Base-by-base conservation (phyloP, 2,329 filamentous ascomycete species). In the Xylaria sp. region DNA sequence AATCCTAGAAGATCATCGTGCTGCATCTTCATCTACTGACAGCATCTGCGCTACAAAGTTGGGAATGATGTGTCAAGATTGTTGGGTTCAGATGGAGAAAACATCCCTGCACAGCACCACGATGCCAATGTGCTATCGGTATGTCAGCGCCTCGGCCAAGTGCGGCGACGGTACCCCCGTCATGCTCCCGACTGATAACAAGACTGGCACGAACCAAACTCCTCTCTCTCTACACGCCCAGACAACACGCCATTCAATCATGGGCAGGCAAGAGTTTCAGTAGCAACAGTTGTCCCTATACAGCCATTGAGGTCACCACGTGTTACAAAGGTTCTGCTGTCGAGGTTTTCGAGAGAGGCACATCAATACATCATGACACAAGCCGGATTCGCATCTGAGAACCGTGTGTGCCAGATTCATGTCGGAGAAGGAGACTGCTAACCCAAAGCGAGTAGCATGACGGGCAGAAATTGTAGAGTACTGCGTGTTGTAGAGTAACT, bases 101-200 rank as follows among this genome's bases (percentile, higher is more conserved):
- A 58, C 54, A 66, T 32, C 69, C 69, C 62, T 70, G 68, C 39
- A 58, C 51, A 69, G 65, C 39, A 62, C 51, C 57, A 58, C 32
- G 54, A 67, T 70, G 64, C 55, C 34, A 63, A 63, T 67, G 66
- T 48, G 32, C 51, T 51, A 37, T 46, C 34, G 51, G 37, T 55
- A 62, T 57, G 69, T 66, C 63, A 71, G 66, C 69, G 69, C 61
- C 63, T 66, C 58, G 59, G 60, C 63, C 63, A 71, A 64, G 66
- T 51, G 63, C 63, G 39, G 66, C 60, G 25, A 39, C 60, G 25
- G 56, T 58, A 69, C 48, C 46, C 58, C 61, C 67, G 63, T 60
- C 63, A 65, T 63, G 57, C 46, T 68, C 63, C 69, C 54, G 55
- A 64, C 44, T 37, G 55, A 60, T 57, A 51, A 62, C 39, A 68